Conservation (phyloP, 306 rosid species). For the Mimosa pudica region DNA sequence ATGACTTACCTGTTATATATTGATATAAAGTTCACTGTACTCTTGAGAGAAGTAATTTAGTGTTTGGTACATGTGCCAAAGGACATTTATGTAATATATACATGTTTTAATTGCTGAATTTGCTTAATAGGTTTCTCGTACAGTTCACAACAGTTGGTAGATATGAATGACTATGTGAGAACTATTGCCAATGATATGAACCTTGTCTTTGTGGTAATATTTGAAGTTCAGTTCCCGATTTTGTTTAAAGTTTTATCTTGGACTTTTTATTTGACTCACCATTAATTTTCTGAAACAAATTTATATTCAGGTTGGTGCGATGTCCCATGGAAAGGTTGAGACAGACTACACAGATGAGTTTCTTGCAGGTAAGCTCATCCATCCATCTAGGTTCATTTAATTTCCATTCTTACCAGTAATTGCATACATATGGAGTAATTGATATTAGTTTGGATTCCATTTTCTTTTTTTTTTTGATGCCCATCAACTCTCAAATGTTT, state of each 20-base stretch:
- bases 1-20: background rate
- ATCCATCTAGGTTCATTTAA: background rate
- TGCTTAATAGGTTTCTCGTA: slow-evolving; percentile 59
- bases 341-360: slow-evolving; percentile 72
- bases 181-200: slow-evolving; percentile 36
- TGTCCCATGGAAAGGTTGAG: slow-evolving; percentile 89
- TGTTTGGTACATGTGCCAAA: background rate
- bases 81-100: background rate
- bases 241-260: background rate
- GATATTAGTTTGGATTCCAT: slow-evolving; percentile 1
- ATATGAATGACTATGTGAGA: slow-evolving; percentile 50
- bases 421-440: too few relatives aligned
- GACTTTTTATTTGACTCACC: background rate
- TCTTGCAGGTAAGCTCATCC: slow-evolving; percentile 61
- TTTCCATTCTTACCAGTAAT: background rate
- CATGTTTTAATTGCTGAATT: background rate
- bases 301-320: slow-evolving; percentile 68
- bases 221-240: background rate
- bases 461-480: background rate
- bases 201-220: slow-evolving; percentile 85
- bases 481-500: slow-evolving; percentile 8
- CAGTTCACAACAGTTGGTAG: slow-evolving; percentile 72
- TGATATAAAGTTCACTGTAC: background rate
- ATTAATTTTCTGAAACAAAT: slow-evolving; percentile 1
- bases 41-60: background rate